Evolutionary conservation across 2,329 filamentous ascomycete genomes (phyloP).

Genomic region (Davidsoniella eucalypti): DNA sequence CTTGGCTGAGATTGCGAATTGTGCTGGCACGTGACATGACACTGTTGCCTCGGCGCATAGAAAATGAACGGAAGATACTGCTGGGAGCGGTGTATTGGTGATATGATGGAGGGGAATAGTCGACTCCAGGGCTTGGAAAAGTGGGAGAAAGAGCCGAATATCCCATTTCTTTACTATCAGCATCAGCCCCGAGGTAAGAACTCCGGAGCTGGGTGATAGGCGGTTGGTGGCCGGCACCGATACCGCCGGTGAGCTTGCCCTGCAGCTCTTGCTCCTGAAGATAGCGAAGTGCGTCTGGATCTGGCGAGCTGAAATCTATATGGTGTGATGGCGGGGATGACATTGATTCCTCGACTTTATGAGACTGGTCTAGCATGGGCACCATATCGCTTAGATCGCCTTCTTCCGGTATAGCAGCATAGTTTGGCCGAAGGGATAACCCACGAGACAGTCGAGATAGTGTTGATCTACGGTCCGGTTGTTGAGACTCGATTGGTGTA

Average conservation of each 20-base stretch:
- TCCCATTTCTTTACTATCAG: no score
- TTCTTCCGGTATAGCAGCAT: constrained; percentile 3
- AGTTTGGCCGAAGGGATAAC: background rate
- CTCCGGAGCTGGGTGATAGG: constrained; percentile 31
- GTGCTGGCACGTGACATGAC: constrained; percentile 22
- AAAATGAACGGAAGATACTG: constrained; percentile 26
- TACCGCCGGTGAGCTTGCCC: constrained; percentile 39
- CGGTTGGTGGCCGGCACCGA: constrained; percentile 34
- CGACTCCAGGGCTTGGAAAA: no score
- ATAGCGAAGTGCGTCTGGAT: constrained; percentile 7
- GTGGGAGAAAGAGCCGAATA: constrained; percentile 18
- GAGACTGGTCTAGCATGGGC: background rate
- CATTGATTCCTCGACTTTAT: background rate
- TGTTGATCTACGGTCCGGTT: background rate
- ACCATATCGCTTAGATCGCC: background rate
- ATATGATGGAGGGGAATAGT: constrained; percentile 14
- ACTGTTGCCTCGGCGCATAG: constrained; percentile 18
- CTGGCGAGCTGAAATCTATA: background rate
- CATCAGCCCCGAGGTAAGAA: constrained; percentile 27
- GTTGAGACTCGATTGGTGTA: background rate
- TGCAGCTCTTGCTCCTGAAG: constrained; percentile 36
- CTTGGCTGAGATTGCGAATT: constrained; percentile 35
- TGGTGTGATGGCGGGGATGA: background rate
- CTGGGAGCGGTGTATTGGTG: constrained; percentile 10
- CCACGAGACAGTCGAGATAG: background rate